phyloP scores from a whole-genome alignment of 129 eudicot genomes.

The Flaveria trinervia region DNA sequence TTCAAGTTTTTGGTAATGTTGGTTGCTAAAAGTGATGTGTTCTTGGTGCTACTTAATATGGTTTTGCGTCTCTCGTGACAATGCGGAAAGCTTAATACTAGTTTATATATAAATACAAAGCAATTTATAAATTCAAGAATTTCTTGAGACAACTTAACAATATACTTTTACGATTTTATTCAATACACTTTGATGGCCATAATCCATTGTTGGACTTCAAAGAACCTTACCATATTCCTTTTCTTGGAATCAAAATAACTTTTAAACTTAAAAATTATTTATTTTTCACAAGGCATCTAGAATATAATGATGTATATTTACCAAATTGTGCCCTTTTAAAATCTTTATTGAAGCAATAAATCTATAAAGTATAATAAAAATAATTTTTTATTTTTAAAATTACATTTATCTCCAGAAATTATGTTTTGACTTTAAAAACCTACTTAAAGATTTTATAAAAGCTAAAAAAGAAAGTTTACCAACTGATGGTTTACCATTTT shows the following conservation, averaged over 20 bases:
- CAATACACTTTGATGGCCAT: constrained; percentile 19
- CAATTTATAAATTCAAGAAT: no score
- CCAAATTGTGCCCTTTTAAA: not conserved
- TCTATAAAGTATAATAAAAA: not conserved
- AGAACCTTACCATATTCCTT: not conserved
- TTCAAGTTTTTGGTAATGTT: no score
- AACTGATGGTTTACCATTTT: no score
- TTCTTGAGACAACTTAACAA: no score
- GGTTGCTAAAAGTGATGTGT: no score
- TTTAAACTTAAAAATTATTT: constrained; percentile 14
- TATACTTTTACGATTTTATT: no score
- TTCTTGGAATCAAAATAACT: constrained; percentile 25
- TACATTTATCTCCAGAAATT: no score
- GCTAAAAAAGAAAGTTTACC: no score
- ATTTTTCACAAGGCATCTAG: constrained; percentile 23
- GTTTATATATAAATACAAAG: no score
- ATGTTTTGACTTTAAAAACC: not conserved
- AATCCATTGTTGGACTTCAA: constrained; percentile 20
- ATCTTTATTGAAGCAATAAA: not conserved
- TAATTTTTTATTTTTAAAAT: not conserved
- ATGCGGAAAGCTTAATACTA: no score
- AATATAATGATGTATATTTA: constrained; percentile 18
- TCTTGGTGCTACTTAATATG: no score
- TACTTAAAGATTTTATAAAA: not conserved
- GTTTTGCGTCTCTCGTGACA: no score